These are phyloP conservation scores for Fusarium nurragi DNA, from an alignment of 2,329 filamentous ascomycete genomes.

Conservation along the genomic window DNA sequence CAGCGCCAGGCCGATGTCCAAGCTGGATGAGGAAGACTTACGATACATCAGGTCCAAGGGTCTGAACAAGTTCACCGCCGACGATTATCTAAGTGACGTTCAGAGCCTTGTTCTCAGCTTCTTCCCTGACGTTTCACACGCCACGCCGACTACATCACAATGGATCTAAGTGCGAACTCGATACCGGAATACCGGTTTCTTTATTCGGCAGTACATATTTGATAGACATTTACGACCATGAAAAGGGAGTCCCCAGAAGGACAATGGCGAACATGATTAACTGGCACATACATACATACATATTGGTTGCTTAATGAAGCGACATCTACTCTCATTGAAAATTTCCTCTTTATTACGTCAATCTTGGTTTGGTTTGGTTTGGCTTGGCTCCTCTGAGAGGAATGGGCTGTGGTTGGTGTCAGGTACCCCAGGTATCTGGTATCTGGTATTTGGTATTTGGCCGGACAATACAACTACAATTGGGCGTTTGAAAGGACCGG, in stretches of 20 bases:
- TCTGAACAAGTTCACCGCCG: conserved; percentile 76
- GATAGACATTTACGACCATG: conserved; percentile 42
- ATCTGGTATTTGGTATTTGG: neutral
- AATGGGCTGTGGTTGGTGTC: conserved; percentile 20
- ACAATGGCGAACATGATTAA: conserved; percentile 28
- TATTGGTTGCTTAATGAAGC: conserved; percentile 17
- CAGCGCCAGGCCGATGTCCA: conserved; percentile 66
- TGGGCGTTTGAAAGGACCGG: conserved; percentile 41
- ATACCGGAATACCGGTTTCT: conserved; percentile 26
- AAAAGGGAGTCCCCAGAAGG: conserved; percentile 27
- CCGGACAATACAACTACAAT: conserved; percentile 12
- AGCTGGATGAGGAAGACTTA: conserved; percentile 73
- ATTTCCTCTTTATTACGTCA: conserved; percentile 29
- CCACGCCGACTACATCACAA: conserved; percentile 49
- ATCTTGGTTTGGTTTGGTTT: conserved; percentile 18
- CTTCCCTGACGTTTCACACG: conserved; percentile 56
- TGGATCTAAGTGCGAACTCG: conserved; percentile 58
- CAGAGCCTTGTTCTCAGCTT: conserved; percentile 72
- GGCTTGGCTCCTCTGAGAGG: conserved; percentile 15
- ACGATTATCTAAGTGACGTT: conserved; percentile 87
- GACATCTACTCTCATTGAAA: conserved; percentile 29
- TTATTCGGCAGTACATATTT: conserved; percentile 50
- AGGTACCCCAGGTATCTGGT: conserved; percentile 19
- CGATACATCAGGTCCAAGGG: conserved; percentile 74
- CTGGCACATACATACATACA: conserved; percentile 28